Conservation (phyloP, 805 yeast genomes). For the Myxozyma mucilagina region DNA sequence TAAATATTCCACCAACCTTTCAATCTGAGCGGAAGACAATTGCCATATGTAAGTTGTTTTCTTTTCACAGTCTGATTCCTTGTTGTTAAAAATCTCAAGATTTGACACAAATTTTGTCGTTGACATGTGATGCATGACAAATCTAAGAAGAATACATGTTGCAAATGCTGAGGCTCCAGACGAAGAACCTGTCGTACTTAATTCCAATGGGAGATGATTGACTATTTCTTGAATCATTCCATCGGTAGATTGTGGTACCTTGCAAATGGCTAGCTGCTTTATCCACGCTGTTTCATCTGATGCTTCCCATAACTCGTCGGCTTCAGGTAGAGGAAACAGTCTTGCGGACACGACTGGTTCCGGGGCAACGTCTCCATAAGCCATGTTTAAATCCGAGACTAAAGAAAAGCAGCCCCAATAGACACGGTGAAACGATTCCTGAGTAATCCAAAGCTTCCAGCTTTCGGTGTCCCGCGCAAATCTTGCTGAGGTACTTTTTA, state of each 20-base stretch:
- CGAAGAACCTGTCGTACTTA: neutral
- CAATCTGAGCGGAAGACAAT: conserved; percentile 2
- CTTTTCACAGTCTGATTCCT: neutral
- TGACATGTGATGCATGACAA: conserved; percentile 9
- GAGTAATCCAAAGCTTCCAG: conserved; percentile 3
- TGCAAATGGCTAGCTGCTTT: neutral
- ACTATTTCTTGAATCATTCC: neutral
- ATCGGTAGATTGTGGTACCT: neutral
- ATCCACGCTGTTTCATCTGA: neutral
- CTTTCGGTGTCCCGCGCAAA: neutral
- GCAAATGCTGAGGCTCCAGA: conserved; percentile 4
- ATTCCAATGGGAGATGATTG: neutral
- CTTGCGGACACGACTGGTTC: conserved; percentile 15
- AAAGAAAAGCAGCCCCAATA: conserved; percentile 13
- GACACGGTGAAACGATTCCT: conserved; percentile 11
- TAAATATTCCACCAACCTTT: neutral
- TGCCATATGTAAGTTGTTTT: neutral
- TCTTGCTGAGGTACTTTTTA: neutral
- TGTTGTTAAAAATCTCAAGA: neutral
- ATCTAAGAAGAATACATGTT: conserved; percentile 1
- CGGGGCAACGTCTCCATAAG: conserved; percentile 9
- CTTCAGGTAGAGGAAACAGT: conserved; percentile 31
- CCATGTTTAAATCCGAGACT: conserved; percentile 1
- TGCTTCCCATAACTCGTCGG: conserved; percentile 33
- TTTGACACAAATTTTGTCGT: neutral